Percentiles rank a stretch among this genome's conserved stretches.
These are phyloP conservation scores for Paramyrothecium sp. DNA, from an alignment of 2,329 filamentous ascomycete genomes.

Conservation along the genomic window DNA sequence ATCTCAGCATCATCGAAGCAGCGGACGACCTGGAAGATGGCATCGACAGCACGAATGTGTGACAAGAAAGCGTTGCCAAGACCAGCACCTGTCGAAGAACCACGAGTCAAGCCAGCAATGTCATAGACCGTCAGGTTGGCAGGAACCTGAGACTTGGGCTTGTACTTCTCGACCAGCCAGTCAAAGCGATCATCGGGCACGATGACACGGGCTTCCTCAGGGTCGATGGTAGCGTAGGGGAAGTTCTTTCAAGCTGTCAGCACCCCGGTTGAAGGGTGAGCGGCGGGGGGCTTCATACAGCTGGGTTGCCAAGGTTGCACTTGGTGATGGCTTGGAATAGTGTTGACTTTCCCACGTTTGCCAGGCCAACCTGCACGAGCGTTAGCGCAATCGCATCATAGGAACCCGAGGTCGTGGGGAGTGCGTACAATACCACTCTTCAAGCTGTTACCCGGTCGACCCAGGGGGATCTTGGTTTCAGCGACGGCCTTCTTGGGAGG, in stretches of 20 bases:
- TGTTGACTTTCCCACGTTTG: slow-evolving; percentile 99
- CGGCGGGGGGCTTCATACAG: slow-evolving; percentile 58
- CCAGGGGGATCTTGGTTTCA: slow-evolving; percentile 95
- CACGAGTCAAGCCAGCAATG: slow-evolving; percentile 93
- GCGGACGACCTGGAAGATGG: slow-evolving; percentile 94
- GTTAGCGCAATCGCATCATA: slow-evolving; percentile 17
- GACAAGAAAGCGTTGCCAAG: slow-evolving; percentile 98
- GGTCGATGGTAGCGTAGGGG: slow-evolving; percentile 97
- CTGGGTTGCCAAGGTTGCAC: slow-evolving; percentile 94
- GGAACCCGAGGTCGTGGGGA: slow-evolving; percentile 3
- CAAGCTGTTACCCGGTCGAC: slow-evolving; percentile 93
- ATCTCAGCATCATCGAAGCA: slow-evolving; percentile 99
- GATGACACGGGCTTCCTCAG: slow-evolving; percentile 95
- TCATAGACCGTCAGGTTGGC: slow-evolving; percentile 98
- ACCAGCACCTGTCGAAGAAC: slow-evolving; percentile 95
- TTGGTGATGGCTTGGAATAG: slow-evolving; percentile 99
- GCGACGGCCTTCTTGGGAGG: slow-evolving; percentile 89
- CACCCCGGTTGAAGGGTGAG: slow-evolving; percentile 33
- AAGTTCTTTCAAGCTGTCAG: slow-evolving; percentile 71
- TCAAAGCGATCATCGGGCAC: slow-evolving; percentile 96
- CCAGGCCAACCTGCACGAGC: slow-evolving; percentile 78
- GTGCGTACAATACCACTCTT: slow-evolving; percentile 94
- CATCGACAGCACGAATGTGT: slow-evolving; percentile 96
- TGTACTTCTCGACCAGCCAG: slow-evolving; percentile 94
- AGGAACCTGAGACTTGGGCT: slow-evolving; percentile 95